phyloP scores from a whole-genome alignment of 2,329 filamentous ascomycete species.

The Aureobasidium vineae region DNA sequence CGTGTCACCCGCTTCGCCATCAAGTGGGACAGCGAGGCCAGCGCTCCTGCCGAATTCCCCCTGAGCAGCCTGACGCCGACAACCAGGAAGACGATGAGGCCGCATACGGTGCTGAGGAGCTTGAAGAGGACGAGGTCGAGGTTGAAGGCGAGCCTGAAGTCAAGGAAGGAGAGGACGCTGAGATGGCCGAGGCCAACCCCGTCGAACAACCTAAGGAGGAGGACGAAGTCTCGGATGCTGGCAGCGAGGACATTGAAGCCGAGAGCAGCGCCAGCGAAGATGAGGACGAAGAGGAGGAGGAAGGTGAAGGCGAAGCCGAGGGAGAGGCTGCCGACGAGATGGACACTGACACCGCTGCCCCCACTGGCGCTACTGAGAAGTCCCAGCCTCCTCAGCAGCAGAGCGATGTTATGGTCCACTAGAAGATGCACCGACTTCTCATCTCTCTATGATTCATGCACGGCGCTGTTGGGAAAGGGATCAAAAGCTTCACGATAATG shows the following conservation, averaged over 20 bases:
- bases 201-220: conserved; percentile 53
- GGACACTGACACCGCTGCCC: conserved; percentile 14
- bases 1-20: conserved; percentile 96
- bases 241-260: conserved; percentile 74
- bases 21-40: conserved; percentile 99
- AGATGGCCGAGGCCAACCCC: conserved; percentile 70
- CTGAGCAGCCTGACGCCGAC: conserved; percentile 96
- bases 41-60: conserved; percentile 95
- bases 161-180: conserved; percentile 61
- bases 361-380: conserved; percentile 4
- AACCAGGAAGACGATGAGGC: conserved; percentile 75
- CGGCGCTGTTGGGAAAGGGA: conserved; percentile 13
- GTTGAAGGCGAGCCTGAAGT: conserved; percentile 45
- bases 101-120: conserved; percentile 88
- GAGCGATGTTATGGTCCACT: conserved; percentile 31
- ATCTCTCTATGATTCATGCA: conserved; percentile 23
- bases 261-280: conserved; percentile 72
- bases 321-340: conserved; percentile 43
- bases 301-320: conserved; percentile 55
- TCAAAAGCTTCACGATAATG: conserved; percentile 23
- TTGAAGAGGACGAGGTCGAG: conserved; percentile 57
- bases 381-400: conserved; percentile 25
- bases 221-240: conserved; percentile 69
- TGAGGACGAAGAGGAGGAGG: conserved; percentile 65
- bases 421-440: conserved; percentile 12